A percentile compares a stretch with the other conserved stretches of the same genome.
Evolutionary conservation across 805 yeast species (phyloP).

Genomic region (Saccharomycopsis synnaedendra): DNA sequence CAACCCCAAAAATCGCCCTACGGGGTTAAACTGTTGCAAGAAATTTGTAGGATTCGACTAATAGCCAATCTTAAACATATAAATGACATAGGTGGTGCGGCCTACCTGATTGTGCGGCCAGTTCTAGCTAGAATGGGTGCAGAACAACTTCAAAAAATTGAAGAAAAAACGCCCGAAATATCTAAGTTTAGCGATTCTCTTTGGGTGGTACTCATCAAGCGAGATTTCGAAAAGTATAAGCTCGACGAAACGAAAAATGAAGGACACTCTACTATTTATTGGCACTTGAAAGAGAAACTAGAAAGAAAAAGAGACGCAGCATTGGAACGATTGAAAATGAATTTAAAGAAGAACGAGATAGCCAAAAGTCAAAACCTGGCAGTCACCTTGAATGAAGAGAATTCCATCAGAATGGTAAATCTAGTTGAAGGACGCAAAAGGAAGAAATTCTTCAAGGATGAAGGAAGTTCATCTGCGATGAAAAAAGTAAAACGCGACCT

Average conservation of each 20-base stretch:
- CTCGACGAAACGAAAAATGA: neutral
- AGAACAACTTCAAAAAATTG: conserved; percentile 7
- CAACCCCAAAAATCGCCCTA: no score
- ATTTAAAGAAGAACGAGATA: no score
- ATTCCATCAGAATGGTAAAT: conserved; percentile 6
- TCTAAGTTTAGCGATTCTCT: neutral
- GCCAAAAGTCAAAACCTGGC: conserved; percentile 3
- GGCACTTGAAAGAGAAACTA: neutral
- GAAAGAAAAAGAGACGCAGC: conserved; percentile 8
- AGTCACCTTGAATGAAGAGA: conserved; percentile 6
- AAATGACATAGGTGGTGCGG: conserved; percentile 7
- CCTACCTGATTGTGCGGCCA: conserved; percentile 8
- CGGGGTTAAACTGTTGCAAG: neutral
- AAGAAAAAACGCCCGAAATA: conserved; percentile 5
- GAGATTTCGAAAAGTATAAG: conserved; percentile 9
- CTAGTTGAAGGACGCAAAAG: conserved; percentile 1
- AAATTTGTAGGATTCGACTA: conserved; percentile 7
- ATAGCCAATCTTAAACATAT: neutral
- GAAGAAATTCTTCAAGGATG: conserved; percentile 1
- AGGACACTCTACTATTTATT: neutral
- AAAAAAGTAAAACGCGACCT: conserved; percentile 8
- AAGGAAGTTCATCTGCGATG: conserved; percentile 4
- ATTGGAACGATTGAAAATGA: conserved; percentile 11
- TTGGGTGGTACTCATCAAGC: conserved; percentile 6
- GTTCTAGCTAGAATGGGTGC: conserved; percentile 7